phyloP scores from a whole-genome alignment of 2,329 filamentous ascomycete genomes.

The Rhynchosporium secalis region DNA sequence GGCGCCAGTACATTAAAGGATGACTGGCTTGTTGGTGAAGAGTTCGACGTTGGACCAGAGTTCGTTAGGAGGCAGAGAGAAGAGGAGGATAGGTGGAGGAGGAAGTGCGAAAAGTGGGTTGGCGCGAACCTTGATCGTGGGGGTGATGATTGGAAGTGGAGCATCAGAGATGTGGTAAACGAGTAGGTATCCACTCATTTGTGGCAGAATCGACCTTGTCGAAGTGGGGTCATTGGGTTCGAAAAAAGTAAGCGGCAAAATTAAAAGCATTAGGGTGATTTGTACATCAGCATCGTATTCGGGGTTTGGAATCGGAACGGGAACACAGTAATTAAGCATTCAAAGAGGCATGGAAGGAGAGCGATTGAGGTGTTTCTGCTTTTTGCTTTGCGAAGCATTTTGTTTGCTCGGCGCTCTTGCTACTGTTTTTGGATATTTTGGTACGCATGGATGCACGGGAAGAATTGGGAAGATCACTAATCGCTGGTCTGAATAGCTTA shows the following conservation, averaged over 20 bases:
- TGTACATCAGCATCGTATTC: conserved; percentile 4
- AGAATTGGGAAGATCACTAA: too few species aligned
- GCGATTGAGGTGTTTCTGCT: not conserved
- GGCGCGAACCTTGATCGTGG: conserved; percentile 51
- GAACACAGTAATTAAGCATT: not conserved
- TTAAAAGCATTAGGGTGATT: conserved; percentile 7
- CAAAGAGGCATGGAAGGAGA: not conserved
- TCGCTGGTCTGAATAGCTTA: too few species aligned
- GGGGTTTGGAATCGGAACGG: not conserved
- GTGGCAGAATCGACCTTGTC: not conserved
- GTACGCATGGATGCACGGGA: too few species aligned
- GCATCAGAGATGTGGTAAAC: conserved; percentile 60
- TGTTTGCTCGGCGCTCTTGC: not conserved
- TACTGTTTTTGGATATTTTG: not conserved
- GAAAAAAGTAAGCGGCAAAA: not conserved
- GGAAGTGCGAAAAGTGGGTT: conserved; percentile 86
- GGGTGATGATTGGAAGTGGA: conserved; percentile 74
- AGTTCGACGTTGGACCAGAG: conserved; percentile 95
- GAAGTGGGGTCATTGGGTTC: not conserved
- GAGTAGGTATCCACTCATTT: not conserved
- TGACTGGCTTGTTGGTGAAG: conserved; percentile 87
- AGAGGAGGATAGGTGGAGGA: conserved; percentile 88
- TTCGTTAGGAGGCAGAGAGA: conserved; percentile 87
- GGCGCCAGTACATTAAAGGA: conserved; percentile 53
- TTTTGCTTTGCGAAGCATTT: not conserved